Base-by-base conservation (phyloP, 768 basidiomycete genomes). In the Russula earlei region DNA sequence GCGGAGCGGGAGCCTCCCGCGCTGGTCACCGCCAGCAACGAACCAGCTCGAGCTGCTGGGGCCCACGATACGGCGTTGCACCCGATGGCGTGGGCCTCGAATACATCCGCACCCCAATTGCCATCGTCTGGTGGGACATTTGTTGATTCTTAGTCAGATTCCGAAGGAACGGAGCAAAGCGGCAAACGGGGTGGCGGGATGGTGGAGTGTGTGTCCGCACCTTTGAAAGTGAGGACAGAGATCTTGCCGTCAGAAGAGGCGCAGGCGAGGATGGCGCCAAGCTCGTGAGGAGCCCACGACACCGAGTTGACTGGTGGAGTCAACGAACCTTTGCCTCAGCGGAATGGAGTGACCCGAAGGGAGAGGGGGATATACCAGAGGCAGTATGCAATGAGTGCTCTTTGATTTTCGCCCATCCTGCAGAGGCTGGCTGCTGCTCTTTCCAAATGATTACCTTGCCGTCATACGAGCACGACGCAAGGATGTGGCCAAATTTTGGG, bases 391-490 rank as follows among this genome's bases (percentile, higher is more conserved):
- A 72, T 2, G 84, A 85, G 66, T 97, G 95, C 71, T 98, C 96
- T 68, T 96, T 95, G 63, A 97, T 89, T 70, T 87, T 92, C 42
- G 85, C 79, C 96, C 96, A 98, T 1, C 80, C 81, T 57, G 74
- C 74, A 58, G 72, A 63, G 20, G 62, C 61, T 17, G 65, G 66
- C 31, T 63, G 75, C 67, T 90, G 87, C 69, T 98, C 94, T 66
- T 94, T 96, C 96, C 96, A 99, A 62, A 99, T 92, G 71, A 97
- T 80, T 19, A 96, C 96, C 65, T 95, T 91, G 44, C 96, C 94
- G 64, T 99, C 96, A 69, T 98, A 98, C 5, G 94, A 96, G 67
- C 92, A 95, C n/a, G 91, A 94, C 27, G 95, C 95, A 51, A 99
- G 82, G 65, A 99, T 95, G 59, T 87, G 84, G 2, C 96, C 96